Percentiles rank a stretch among this genome's conserved stretches.
Evolutionary conservation across 2,329 filamentous ascomycete species (phyloP).

Genomic region (Ceratocystis variospora): DNA sequence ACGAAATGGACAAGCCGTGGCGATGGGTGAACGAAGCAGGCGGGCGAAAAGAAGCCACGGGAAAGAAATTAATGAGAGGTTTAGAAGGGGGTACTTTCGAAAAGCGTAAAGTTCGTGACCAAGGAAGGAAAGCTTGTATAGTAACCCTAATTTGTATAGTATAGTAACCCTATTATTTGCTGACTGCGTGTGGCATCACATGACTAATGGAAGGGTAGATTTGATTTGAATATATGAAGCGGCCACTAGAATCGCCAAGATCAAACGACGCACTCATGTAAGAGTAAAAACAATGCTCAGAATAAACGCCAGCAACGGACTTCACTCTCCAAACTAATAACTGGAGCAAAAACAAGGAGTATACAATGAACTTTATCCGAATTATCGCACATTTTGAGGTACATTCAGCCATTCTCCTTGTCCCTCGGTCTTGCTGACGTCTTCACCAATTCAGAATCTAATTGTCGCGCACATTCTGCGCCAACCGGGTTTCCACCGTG

Average conservation of each 20-base stretch:
- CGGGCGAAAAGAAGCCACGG: not conserved
- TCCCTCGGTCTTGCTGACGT: not conserved
- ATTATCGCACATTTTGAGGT: slow-evolving; percentile 5
- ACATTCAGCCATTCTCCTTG: not conserved
- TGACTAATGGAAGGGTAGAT: not conserved
- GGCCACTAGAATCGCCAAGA: no score
- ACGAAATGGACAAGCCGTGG: not conserved
- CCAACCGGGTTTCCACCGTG: slow-evolving; percentile 38
- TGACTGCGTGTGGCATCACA: not conserved
- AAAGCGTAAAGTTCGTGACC: not conserved
- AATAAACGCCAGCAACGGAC: not conserved
- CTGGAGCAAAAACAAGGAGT: not conserved
- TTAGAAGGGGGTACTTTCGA: not conserved
- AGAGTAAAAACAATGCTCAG: not conserved
- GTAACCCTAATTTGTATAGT: not conserved
- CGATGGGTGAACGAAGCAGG: not conserved
- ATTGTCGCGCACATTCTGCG: slow-evolving; percentile 29
- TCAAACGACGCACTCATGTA: no score
- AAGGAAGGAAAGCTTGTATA: not conserved
- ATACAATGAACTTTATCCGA: slow-evolving; percentile 4
- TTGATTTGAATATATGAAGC: no score
- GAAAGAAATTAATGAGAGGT: not conserved
- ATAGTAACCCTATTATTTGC: not conserved
- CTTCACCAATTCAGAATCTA: slow-evolving; percentile 23
- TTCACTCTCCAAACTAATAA: not conserved